phyloP scores from a whole-genome alignment of 805 yeast genomes.

The Sugiyamaella qingdaonensis region DNA sequence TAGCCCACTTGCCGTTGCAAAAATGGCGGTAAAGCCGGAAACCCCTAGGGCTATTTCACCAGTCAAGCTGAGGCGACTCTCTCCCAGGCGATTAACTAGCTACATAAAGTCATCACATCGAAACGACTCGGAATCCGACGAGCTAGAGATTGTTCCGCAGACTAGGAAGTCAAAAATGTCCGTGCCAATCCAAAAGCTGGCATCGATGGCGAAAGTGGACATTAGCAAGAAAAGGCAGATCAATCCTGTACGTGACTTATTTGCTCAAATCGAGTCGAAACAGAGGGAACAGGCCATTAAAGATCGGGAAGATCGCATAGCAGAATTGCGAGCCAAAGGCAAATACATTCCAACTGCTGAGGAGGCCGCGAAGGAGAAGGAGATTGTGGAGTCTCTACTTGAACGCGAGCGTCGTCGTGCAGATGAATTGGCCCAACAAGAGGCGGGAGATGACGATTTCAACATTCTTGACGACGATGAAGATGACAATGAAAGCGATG shows the following conservation, averaged over 20 bases:
- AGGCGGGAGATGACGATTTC: conserved; percentile 13
- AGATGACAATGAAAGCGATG: conserved; percentile 5
- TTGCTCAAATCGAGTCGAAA: conserved; percentile 13
- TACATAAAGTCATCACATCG: conserved; percentile 6
- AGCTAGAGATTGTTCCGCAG: conserved; percentile 22
- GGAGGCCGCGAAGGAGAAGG: conserved; percentile 18
- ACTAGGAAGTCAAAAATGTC: conserved; percentile 12
- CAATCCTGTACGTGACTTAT: conserved; percentile 1
- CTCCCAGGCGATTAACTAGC: conserved; percentile 17
- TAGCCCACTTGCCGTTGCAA: conserved; percentile 9
- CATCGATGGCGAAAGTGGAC: conserved; percentile 14
- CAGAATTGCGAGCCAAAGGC: conserved; percentile 18
- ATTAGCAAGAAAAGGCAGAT: not conserved
- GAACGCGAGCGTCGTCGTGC: conserved; percentile 22
- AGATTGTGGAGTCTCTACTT: conserved; percentile 19
- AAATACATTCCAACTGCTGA: conserved; percentile 18
- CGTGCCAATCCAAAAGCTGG: conserved; percentile 10
- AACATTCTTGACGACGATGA: conserved; percentile 14
- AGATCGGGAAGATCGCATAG: conserved; percentile 17
- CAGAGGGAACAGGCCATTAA: conserved; percentile 20
- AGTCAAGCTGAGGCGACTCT: not conserved
- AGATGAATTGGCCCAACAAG: conserved; percentile 19
- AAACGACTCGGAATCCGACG: conserved; percentile 17
- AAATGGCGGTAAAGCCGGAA: not conserved
- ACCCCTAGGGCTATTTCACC: not conserved